These are phyloP conservation scores for Deakozyma indianensis DNA, from an alignment of 805 yeast species.

Conservation along the genomic window DNA sequence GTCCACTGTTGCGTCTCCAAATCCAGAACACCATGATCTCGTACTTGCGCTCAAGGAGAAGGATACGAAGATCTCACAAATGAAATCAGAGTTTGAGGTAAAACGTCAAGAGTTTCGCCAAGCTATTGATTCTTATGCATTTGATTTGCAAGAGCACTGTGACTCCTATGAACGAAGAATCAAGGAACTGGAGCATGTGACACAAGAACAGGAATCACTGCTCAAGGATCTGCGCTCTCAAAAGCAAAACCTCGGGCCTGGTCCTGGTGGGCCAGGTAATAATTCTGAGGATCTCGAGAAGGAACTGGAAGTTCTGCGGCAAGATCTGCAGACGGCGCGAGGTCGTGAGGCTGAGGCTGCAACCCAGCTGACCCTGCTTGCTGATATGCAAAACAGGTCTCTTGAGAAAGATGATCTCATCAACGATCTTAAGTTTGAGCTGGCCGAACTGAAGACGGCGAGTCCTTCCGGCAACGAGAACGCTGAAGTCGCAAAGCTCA, in stretches of 20 bases:
- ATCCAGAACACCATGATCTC: constrained; percentile 14
- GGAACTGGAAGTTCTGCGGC: constrained; percentile 2
- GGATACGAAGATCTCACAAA: constrained; percentile 15
- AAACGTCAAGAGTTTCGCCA: constrained; percentile 20
- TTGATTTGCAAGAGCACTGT: constrained; percentile 7
- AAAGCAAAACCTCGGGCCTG: not conserved
- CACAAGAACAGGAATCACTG: too few relatives aligned
- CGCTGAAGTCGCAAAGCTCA: constrained; percentile 7
- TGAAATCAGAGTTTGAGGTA: constrained; percentile 16
- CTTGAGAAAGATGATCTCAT: constrained; percentile 15
- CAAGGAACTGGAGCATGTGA: constrained; percentile 6
- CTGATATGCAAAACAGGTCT: constrained; percentile 22
- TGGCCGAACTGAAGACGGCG: constrained; percentile 5
- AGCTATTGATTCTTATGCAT: constrained; percentile 12
- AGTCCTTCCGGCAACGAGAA: constrained; percentile 8
- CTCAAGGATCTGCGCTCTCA: not conserved
- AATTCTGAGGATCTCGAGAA: not conserved
- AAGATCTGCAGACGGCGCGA: not conserved
- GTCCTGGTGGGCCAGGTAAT: not conserved
- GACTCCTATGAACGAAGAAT: constrained; percentile 8
- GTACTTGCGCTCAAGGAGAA: constrained; percentile 13
- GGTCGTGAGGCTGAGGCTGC: constrained; percentile 12
- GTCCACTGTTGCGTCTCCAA: not conserved
- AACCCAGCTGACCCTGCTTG: constrained; percentile 19
- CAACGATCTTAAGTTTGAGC: constrained; percentile 9